Evolutionary conservation across 2,329 filamentous ascomycete species (phyloP).

Genomic region (Setomelanomma holmii): DNA sequence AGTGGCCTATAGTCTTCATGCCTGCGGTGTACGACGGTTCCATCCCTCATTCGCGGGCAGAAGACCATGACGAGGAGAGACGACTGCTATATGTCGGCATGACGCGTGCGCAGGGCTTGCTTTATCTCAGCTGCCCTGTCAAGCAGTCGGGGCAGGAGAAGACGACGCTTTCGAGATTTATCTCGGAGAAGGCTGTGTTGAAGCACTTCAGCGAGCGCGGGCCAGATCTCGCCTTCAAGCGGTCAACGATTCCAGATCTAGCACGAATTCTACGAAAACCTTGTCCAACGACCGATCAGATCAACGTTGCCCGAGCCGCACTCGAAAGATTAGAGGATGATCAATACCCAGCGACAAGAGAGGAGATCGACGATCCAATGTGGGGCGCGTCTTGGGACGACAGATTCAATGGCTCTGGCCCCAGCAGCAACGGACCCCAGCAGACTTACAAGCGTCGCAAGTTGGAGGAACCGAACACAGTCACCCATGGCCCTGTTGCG

Average conservation of each 20-base stretch:
- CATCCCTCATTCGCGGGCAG: constrained; percentile 85
- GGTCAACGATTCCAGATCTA: constrained; percentile 68
- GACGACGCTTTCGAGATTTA: constrained; percentile 74
- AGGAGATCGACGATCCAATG: constrained; percentile 39
- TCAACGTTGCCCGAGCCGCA: constrained; percentile 28
- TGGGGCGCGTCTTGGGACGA: constrained; percentile 23
- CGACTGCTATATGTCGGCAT: constrained; percentile 93
- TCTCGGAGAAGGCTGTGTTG: constrained; percentile 63
- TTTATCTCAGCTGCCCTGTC: constrained; percentile 84
- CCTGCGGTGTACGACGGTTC: constrained; percentile 88
- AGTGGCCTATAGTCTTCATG: constrained; percentile 96
- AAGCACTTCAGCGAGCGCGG: constrained; percentile 67
- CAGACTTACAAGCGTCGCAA: constrained; percentile 35
- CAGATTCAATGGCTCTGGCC: constrained; percentile 8
- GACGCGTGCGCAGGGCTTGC: constrained; percentile 85
- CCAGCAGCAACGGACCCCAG: constrained; percentile 7
- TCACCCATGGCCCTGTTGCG: constrained; percentile 15
- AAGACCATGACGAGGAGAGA: constrained; percentile 87
- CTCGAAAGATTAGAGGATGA: constrained; percentile 46
- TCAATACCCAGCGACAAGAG: constrained; percentile 42
- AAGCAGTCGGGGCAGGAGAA: constrained; percentile 69
- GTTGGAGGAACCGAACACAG: constrained; percentile 23
- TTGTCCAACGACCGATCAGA: constrained; percentile 59
- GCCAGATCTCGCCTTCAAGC: constrained; percentile 67
- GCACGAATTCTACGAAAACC: constrained; percentile 73